These are phyloP conservation scores for Quillaja saponaria DNA, from an alignment of 306 rosid species.

Conservation along the genomic window DNA sequence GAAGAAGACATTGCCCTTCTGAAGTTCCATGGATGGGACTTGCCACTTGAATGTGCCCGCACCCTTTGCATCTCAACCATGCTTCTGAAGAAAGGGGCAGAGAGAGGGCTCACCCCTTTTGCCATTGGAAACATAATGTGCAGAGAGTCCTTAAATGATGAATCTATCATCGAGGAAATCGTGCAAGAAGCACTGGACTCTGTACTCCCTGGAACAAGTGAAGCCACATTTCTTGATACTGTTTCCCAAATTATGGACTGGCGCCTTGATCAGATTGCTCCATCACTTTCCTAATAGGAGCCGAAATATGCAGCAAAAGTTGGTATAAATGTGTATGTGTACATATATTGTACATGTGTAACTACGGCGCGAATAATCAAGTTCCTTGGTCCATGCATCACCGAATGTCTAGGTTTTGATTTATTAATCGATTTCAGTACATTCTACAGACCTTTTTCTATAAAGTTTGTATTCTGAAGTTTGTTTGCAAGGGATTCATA, in stretches of 20 bases:
- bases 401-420: slow-evolving; percentile 20
- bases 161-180: slow-evolving; percentile 81
- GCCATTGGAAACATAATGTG: slow-evolving; percentile 83
- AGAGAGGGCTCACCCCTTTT: slow-evolving; percentile 71
- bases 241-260: slow-evolving; percentile 72
- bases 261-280: slow-evolving; percentile 55
- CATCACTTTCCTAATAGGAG: slow-evolving; percentile 35
- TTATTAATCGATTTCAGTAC: neutral
- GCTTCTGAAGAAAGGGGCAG: slow-evolving; percentile 92
- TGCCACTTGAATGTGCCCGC: slow-evolving; percentile 76
- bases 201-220: slow-evolving; percentile 73
- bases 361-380: slow-evolving; percentile 16
- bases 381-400: slow-evolving; percentile 23
- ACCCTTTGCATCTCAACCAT: slow-evolving; percentile 79
- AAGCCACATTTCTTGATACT: slow-evolving; percentile 74
- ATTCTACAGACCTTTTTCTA: slow-evolving; percentile 12
- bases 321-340: slow-evolving; percentile 36
- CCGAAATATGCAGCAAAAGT: slow-evolving; percentile 22
- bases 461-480: slow-evolving; percentile 11
- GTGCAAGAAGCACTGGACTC: slow-evolving; percentile 67
- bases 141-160: slow-evolving; percentile 66
- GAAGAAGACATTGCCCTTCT: slow-evolving; percentile 77
- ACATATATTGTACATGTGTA: slow-evolving; percentile 47
- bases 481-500: neutral
- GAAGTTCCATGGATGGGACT: slow-evolving; percentile 85